These are phyloP conservation scores for Chlamydomonas incerta DNA, from an alignment of 139 green algal species.

Conservation along the genomic window DNA sequence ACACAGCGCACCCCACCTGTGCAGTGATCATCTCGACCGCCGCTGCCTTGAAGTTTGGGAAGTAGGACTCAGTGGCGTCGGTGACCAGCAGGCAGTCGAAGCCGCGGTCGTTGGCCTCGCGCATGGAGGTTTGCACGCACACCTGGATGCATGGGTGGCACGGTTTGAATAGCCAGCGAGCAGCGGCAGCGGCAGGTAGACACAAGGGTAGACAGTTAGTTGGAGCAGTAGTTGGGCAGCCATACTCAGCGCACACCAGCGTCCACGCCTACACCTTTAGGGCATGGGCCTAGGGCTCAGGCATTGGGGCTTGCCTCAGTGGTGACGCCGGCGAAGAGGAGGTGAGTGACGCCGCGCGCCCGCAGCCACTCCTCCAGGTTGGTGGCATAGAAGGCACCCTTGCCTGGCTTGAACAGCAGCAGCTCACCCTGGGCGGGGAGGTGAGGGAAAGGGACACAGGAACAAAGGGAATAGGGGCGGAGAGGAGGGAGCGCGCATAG, in stretches of 20 bases:
- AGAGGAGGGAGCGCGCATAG: too few relatives aligned
- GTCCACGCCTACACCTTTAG: too few relatives aligned
- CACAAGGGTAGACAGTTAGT: too few relatives aligned
- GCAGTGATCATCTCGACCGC: constrained; percentile 66
- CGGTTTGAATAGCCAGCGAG: too few relatives aligned
- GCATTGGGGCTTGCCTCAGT: too few relatives aligned
- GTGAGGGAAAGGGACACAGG: too few relatives aligned
- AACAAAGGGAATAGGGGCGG: too few relatives aligned
- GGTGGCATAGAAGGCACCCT: constrained; percentile 80
- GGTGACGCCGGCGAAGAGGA: constrained; percentile 76
- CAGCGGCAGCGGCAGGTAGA: too few relatives aligned
- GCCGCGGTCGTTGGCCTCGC: constrained; percentile 78
- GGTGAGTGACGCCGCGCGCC: constrained; percentile 65
- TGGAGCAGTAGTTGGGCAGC: too few relatives aligned
- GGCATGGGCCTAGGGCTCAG: too few relatives aligned
- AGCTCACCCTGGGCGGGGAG: not conserved
- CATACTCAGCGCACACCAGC: too few relatives aligned
- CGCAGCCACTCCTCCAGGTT: constrained; percentile 63
- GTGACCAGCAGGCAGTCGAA: constrained; percentile 76
- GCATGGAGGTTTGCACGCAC: constrained; percentile 76
- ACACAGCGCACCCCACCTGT: constrained; percentile 24
- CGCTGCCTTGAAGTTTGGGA: constrained; percentile 69
- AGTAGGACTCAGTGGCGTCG: constrained; percentile 74
- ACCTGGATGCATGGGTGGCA: constrained; percentile 39
- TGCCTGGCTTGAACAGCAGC: constrained; percentile 73